A percentile compares a stretch with the other conserved stretches of the same genome.
Evolutionary conservation across 2,329 filamentous ascomycete species (phyloP).

Genomic region (Teratosphaeria pseudoeucalypti): DNA sequence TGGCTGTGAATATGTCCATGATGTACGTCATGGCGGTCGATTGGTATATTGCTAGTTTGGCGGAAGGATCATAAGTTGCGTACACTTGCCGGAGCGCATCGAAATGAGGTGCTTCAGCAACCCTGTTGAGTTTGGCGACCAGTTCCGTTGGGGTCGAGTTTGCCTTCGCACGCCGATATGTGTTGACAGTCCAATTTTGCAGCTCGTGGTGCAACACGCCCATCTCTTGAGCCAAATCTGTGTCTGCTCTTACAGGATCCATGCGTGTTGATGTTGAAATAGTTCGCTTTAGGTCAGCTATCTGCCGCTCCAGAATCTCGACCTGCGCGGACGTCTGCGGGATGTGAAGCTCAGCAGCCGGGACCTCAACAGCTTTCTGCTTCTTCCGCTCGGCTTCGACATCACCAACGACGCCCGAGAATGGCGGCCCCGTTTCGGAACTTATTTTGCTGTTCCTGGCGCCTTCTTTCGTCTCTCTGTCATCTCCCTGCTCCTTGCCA

Average conservation of each 20-base stretch:
- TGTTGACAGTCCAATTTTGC: constrained; percentile 64
- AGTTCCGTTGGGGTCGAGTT: constrained; percentile 14
- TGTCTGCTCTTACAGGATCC: constrained; percentile 49
- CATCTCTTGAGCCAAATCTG: constrained; percentile 54
- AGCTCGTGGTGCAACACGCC: constrained; percentile 52
- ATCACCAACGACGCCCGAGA: not conserved
- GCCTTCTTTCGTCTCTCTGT: not conserved
- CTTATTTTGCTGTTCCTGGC: not conserved
- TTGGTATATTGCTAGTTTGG: constrained; percentile 54
- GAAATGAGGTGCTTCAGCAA: constrained; percentile 11
- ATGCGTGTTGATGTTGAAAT: constrained; percentile 57
- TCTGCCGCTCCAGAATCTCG: constrained; percentile 38
- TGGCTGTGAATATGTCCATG: constrained; percentile 50
- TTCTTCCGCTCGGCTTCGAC: not conserved
- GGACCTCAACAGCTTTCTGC: not conserved
- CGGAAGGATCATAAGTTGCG: constrained; percentile 41
- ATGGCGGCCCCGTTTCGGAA: not conserved
- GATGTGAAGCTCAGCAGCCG: not conserved
- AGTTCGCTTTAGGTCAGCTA: constrained; percentile 59
- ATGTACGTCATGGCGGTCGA: constrained; percentile 50
- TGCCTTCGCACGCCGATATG: constrained; percentile 55
- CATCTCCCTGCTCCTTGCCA: not conserved
- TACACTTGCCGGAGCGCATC: constrained; percentile 31
- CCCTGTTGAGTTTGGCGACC: constrained; percentile 10
- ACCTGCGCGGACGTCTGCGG: constrained; percentile 6